A percentile compares a stretch with the other conserved stretches of the same genome.
Evolutionary conservation across 495 filamentous ascomycete species (phyloP).

Genomic region (Parachaetomium inaequale): DNA sequence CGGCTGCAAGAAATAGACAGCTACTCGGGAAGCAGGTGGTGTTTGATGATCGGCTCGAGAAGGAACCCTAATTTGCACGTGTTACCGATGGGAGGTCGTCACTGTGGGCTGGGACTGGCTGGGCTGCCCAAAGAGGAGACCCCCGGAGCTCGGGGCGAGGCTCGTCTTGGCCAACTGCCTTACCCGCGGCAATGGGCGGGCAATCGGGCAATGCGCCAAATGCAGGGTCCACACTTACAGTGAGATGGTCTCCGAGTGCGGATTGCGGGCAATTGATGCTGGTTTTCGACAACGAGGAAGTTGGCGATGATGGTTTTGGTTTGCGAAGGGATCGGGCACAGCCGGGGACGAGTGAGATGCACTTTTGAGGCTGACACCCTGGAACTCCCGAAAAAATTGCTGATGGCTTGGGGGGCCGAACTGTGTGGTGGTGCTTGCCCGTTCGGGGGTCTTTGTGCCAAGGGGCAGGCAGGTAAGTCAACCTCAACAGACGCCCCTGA

Average conservation of each 20-base stretch:
- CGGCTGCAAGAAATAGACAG: neutral
- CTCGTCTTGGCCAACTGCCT: neutral
- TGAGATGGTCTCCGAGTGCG: slow-evolving; percentile 6
- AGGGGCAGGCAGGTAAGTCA: slow-evolving; percentile 5
- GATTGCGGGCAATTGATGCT: neutral
- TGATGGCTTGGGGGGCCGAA: slow-evolving; percentile 6
- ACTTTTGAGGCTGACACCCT: neutral
- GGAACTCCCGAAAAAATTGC: slow-evolving; percentile 9
- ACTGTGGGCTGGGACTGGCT: slow-evolving; percentile 9
- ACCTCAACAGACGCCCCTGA: slow-evolving; percentile 15
- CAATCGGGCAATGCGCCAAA: slow-evolving; percentile 2
- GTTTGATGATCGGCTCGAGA: slow-evolving; percentile 1
- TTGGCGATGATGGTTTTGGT: slow-evolving; percentile 10
- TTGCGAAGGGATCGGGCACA: neutral
- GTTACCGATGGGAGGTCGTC: slow-evolving; percentile 31
- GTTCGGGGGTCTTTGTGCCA: neutral
- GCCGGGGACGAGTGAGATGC: slow-evolving; percentile 3
- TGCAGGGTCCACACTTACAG: slow-evolving; percentile 20
- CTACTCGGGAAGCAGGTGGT: neutral
- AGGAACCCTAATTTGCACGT: slow-evolving; percentile 34
- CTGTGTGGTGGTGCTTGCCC: slow-evolving; percentile 1
- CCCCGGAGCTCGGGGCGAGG: neutral
- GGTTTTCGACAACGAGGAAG: neutral
- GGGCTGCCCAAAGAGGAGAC: slow-evolving; percentile 11
- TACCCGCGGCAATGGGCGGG: slow-evolving; percentile 23